These are phyloP conservation scores for Verbascum thapsus DNA, from an alignment of 257 asterid species.

Conservation along the genomic window DNA sequence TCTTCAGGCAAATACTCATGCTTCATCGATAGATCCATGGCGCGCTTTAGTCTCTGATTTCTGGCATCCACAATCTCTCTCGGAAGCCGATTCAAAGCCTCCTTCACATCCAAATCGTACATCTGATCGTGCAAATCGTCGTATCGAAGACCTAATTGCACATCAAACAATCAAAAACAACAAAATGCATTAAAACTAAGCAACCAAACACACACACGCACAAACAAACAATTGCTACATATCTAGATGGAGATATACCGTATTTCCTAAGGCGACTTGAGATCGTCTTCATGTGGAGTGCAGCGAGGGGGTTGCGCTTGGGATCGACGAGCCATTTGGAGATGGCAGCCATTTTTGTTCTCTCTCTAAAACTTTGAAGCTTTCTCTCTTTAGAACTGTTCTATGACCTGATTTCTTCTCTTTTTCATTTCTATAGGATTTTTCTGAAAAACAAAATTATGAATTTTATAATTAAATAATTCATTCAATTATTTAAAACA, in stretches of 20 bases:
- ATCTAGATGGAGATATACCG: conserved; percentile 40
- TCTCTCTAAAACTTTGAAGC: conserved; percentile 7
- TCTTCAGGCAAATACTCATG: conserved; percentile 69
- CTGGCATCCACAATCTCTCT: conserved; percentile 82
- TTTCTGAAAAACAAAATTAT: too few species aligned
- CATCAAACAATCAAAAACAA: too few species aligned
- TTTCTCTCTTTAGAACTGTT: conserved; percentile 11
- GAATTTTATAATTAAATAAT: too few species aligned
- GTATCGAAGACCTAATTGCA: conserved; percentile 66
- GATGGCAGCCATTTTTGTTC: conserved; percentile 49
- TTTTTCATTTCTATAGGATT: too few species aligned
- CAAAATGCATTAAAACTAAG: conserved; percentile 14
- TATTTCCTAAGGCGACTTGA: conserved; percentile 61
- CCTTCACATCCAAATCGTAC: conserved; percentile 84
- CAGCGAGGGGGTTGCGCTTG: conserved; percentile 74
- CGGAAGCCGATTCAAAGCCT: conserved; percentile 88
- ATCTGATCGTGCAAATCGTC: conserved; percentile 86
- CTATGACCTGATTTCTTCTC: too few species aligned
- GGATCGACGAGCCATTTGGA: conserved; percentile 77
- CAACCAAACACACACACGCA: neutral
- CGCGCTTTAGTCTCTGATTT: conserved; percentile 81
- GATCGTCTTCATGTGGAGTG: conserved; percentile 63
- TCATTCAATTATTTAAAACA: too few species aligned
- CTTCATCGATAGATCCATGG: conserved; percentile 93
- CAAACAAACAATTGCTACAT: neutral